Conservation (phyloP, 495 filamentous ascomycete genomes). For the Penicillium canescens region DNA sequence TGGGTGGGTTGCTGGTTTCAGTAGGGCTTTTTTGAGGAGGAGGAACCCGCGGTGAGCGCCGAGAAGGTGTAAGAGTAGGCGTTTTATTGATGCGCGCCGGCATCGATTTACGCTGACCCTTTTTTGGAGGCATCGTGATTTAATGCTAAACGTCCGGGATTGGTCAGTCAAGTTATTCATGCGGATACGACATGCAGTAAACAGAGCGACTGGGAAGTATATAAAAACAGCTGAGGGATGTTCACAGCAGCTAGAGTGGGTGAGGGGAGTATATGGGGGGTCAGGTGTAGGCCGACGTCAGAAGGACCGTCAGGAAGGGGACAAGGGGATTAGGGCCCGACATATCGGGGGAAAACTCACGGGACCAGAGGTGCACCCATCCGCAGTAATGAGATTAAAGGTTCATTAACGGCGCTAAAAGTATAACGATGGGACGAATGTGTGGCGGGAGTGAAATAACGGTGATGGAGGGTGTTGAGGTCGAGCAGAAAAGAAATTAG, state of each 20-base stretch:
- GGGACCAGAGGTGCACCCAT: slow-evolving; percentile 5
- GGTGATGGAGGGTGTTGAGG: slow-evolving; percentile 14
- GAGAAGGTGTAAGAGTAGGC: slow-evolving; percentile 18
- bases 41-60: slow-evolving; percentile 23
- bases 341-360: slow-evolving; percentile 15
- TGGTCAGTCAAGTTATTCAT: slow-evolving; percentile 11
- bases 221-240: not conserved
- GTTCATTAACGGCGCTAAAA: not conserved
- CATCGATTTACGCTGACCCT: slow-evolving; percentile 24
- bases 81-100: slow-evolving; percentile 12
- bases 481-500: slow-evolving; percentile 37
- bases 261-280: not conserved
- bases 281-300: slow-evolving; percentile 18
- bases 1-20: slow-evolving; percentile 1
- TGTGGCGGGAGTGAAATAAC: slow-evolving; percentile 3
- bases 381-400: not conserved
- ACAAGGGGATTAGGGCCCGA: slow-evolving; percentile 22
- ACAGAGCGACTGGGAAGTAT: not conserved
- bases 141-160: slow-evolving; percentile 7
- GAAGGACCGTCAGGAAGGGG: slow-evolving; percentile 15
- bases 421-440: slow-evolving; percentile 1
- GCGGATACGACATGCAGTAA: slow-evolving; percentile 3
- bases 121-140: slow-evolving; percentile 27
- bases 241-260: not conserved
- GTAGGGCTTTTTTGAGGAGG: slow-evolving; percentile 2